Base-by-base conservation (phyloP, 768 basidiomycete genomes). In the Russula brevipes region DNA sequence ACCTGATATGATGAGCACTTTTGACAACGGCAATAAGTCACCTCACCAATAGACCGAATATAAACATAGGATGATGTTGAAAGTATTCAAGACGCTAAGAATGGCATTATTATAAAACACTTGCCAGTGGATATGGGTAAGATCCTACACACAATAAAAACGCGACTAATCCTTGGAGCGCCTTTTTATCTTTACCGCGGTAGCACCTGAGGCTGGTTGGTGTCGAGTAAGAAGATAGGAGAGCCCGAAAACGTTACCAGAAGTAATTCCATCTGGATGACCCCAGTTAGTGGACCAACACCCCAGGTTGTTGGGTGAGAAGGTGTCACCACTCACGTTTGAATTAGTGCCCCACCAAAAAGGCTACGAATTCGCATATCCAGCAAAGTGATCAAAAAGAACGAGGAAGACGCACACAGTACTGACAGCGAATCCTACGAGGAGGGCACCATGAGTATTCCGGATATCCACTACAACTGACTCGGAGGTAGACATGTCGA, bases 41-140 rank as follows among this genome's bases (percentile, higher is more conserved):
- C 69, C 74, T 24, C 66, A 81, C 81, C 77, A 78, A 59, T 82
- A 82, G 45, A 82, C 75, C 2, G 80, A 69, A 33, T 77, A 72
- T 2, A 76, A 75, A 66, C 78, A 80, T 3, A 82, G 68, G 17
- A 74, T 68, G 14, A 81, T 68, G 65, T 83, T 81, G 2, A 73
- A 42, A 0, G 78, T 78, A 69, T 83, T 81, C 61, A 81, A 64
- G 14, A 77, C 1, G 69, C 79, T 80, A 36, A 36, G 24, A 24
- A 17, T n/a, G 17, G 10, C 24, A 41, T 33, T 17, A 2, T 8
- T 36, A 10, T 52, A 4, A 42, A 31, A 16, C 11, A 24, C 19
- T 16, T 9, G 24, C 24, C 24, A 24, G 24, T 9, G n/a, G 16
- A 12, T 5, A 30, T 5, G 31, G 7, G n/a, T 30, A 5, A 35